Conservation (phyloP, 2,329 filamentous ascomycete genomes). For the Periconia macrospinosa region DNA sequence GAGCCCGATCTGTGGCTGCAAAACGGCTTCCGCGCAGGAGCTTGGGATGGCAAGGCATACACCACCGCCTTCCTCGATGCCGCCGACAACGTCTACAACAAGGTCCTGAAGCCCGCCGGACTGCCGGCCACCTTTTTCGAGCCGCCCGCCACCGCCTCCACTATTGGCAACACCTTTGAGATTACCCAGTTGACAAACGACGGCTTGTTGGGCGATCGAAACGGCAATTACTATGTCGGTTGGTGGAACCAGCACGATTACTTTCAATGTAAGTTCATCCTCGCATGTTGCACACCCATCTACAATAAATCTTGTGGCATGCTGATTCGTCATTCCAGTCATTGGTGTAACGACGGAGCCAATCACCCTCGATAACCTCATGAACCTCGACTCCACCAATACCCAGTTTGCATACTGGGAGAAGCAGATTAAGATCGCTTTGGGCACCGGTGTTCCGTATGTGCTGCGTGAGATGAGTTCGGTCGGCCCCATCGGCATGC, state of each 20-base stretch:
- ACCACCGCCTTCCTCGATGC: slow-evolving; percentile 51
- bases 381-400: slow-evolving; percentile 51
- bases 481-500: slow-evolving; percentile 53
- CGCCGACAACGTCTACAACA: slow-evolving; percentile 47
- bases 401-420: slow-evolving; percentile 53
- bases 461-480: slow-evolving; percentile 56
- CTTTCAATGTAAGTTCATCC: slow-evolving; percentile 48
- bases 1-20: slow-evolving; percentile 47
- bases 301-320: slow-evolving; percentile 14
- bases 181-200: slow-evolving; percentile 46
- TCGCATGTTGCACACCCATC: not conserved
- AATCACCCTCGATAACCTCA: slow-evolving; percentile 50
- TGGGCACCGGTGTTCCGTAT: slow-evolving; percentile 49
- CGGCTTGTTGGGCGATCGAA: slow-evolving; percentile 43
- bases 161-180: slow-evolving; percentile 55
- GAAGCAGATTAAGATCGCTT: slow-evolving; percentile 47
- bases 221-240: slow-evolving; percentile 43
- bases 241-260: slow-evolving; percentile 59
- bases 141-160: slow-evolving; percentile 52
- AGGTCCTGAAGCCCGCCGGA: slow-evolving; percentile 48
- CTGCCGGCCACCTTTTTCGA: slow-evolving; percentile 52
- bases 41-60: slow-evolving; percentile 50
- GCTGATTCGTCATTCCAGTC: slow-evolving; percentile 22
- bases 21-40: slow-evolving; percentile 50
- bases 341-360: slow-evolving; percentile 50